A percentile compares a stretch with the other conserved stretches of the same genome.
phyloP scores from a whole-genome alignment of 257 asterid genomes.

The Solanum piurae region DNA sequence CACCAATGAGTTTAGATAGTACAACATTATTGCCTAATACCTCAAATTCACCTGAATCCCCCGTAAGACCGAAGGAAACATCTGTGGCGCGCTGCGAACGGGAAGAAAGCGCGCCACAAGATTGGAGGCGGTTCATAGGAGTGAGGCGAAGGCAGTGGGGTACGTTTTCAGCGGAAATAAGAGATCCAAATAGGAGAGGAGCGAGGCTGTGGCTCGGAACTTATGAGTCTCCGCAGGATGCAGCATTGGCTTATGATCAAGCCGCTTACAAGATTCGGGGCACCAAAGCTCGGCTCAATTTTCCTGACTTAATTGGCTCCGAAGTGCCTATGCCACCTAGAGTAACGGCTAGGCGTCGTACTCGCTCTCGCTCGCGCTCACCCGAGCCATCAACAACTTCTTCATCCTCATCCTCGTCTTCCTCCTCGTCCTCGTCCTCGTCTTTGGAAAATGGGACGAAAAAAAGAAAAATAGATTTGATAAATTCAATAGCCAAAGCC shows the following conservation, averaged over 20 bases:
- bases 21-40: not conserved
- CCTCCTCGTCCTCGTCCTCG: not conserved
- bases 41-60: constrained; percentile 7
- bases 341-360: not conserved
- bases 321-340: not conserved
- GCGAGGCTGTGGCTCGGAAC: not conserved
- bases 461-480: not conserved
- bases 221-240: not conserved
- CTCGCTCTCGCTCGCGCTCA: not conserved
- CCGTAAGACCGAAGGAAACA: too few relatives aligned
- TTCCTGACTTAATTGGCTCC: not conserved
- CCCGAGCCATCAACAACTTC: not conserved
- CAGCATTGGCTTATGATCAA: constrained; percentile 10
- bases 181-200: constrained; percentile 4
- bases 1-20: not conserved
- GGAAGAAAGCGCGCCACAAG: not conserved
- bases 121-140: constrained; percentile 6
- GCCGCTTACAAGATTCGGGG: constrained; percentile 9
- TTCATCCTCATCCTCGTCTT: not conserved
- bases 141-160: constrained; percentile 18
- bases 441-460: not conserved
- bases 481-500: not conserved
- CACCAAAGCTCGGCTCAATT: constrained; percentile 1
- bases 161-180: constrained; percentile 7
- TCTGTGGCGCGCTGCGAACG: not conserved